These are phyloP conservation scores for Elongisporangium undulatum DNA, from an alignment of 352 stramenopile species.

Conservation along the genomic window DNA sequence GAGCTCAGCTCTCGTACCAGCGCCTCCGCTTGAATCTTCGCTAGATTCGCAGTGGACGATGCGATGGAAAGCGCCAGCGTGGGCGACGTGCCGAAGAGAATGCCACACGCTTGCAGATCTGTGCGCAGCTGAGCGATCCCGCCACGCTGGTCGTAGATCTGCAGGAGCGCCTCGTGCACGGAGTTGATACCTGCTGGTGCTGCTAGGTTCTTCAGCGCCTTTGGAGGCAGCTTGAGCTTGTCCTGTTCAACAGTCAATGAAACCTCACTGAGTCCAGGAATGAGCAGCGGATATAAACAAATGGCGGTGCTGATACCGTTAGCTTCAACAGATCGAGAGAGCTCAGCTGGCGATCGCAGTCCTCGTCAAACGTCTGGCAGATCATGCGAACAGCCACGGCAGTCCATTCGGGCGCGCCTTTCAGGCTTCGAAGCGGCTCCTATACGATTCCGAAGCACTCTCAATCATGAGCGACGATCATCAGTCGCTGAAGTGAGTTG, in stretches of 20 bases:
- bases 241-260: neutral
- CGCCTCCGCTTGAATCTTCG: slow-evolving; percentile 15
- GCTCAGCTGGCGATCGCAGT: slow-evolving; percentile 23
- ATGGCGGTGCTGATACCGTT: too few species aligned
- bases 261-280: neutral
- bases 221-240: neutral
- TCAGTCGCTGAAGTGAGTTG: neutral
- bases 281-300: too few species aligned
- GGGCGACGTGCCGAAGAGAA: slow-evolving; percentile 32
- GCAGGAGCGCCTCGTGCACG: slow-evolving; percentile 8
- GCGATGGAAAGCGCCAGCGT: slow-evolving; percentile 14
- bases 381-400: slow-evolving; percentile 31
- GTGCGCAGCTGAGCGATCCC: slow-evolving; percentile 18
- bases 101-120: slow-evolving; percentile 34
- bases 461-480: neutral
- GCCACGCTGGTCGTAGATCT: slow-evolving; percentile 23
- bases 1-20: slow-evolving; percentile 11
- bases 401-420: slow-evolving; percentile 22
- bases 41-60: slow-evolving; percentile 16
- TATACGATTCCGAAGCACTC: too few species aligned
- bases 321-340: slow-evolving; percentile 23
- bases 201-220: neutral
- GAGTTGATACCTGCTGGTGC: slow-evolving; percentile 4
- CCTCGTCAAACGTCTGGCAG: slow-evolving; percentile 26
- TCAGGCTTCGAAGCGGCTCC: neutral